A percentile compares a stretch with the other conserved stretches of the same genome.
Conservation (phyloP, 2,329 filamentous ascomycete genomes). For the Cryphonectria carpinicola region DNA sequence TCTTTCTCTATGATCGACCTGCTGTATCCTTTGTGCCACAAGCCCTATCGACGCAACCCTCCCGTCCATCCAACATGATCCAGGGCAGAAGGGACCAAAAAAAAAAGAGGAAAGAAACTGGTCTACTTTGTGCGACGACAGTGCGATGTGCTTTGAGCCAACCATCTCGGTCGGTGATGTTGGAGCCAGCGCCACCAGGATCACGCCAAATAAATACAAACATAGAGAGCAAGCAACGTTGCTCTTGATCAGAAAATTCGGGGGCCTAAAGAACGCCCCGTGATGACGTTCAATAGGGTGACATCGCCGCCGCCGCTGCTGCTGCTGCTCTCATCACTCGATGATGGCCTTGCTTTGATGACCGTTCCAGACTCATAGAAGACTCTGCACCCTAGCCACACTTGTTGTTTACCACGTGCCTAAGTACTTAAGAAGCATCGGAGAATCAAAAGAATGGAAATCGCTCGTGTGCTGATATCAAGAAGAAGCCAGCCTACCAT, state of each 20-base stretch:
- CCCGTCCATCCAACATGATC: background rate
- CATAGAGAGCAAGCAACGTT: background rate
- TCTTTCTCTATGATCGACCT: background rate
- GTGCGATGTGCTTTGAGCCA: background rate
- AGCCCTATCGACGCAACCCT: background rate
- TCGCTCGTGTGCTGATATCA: background rate
- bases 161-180: background rate
- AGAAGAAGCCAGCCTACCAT: background rate
- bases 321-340: background rate
- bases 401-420: background rate
- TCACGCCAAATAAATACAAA: background rate
- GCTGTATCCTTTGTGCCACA: background rate
- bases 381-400: background rate
- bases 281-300: background rate
- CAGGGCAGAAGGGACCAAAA: background rate
- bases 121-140: too few relatives aligned
- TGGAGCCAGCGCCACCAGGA: background rate
- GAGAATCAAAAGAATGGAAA: background rate
- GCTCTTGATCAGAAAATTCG: background rate
- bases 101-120: too few relatives aligned
- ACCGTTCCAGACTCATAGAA: background rate
- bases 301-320: slow-evolving; percentile 1
- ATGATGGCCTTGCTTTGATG: background rate
- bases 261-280: slow-evolving; percentile 1
- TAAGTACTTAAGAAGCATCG: background rate